Evolutionary conservation across 768 basidiomycete species (phyloP).

Genomic region (Termitomyces sp.): DNA sequence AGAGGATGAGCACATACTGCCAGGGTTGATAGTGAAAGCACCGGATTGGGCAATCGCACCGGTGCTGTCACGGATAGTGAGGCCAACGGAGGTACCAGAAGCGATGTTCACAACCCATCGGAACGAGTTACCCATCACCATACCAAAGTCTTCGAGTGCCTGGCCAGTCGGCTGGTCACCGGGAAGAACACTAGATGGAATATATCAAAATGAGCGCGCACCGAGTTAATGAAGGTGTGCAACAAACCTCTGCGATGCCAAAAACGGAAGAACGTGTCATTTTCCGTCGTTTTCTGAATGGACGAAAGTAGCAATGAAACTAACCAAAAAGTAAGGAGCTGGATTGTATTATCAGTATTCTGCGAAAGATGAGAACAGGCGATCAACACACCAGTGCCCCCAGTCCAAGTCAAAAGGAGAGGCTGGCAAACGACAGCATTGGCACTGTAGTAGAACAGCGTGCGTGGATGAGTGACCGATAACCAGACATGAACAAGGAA

Average conservation of each 20-base stretch:
- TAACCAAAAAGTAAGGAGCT: constrained; percentile 66
- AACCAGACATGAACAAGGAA: constrained; percentile 8
- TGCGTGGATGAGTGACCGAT: background rate
- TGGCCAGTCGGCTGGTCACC: constrained; percentile 38
- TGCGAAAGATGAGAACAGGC: background rate
- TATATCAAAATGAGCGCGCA: background rate
- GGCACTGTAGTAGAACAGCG: constrained; percentile 24
- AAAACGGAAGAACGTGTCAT: constrained; percentile 1
- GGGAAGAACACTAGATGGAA: constrained; percentile 42
- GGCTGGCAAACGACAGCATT: constrained; percentile 55
- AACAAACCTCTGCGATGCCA: constrained; percentile 31
- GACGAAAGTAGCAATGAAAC: constrained; percentile 18
- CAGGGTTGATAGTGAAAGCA: constrained; percentile 39
- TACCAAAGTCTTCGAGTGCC: constrained; percentile 42
- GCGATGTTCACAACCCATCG: constrained; percentile 54
- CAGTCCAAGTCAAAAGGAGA: constrained; percentile 44
- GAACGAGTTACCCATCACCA: constrained; percentile 28
- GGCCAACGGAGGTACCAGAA: constrained; percentile 41
- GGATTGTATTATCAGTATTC: constrained; percentile 8
- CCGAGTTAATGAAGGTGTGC: background rate
- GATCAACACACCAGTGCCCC: constrained; percentile 44
- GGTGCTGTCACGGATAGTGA: constrained; percentile 55
- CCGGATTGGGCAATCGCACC: constrained; percentile 48
- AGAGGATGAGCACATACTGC: constrained; percentile 36
- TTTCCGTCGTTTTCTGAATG: background rate